Base-by-base conservation (phyloP, 805 yeast genomes). In the Starmerella riodocensis region DNA sequence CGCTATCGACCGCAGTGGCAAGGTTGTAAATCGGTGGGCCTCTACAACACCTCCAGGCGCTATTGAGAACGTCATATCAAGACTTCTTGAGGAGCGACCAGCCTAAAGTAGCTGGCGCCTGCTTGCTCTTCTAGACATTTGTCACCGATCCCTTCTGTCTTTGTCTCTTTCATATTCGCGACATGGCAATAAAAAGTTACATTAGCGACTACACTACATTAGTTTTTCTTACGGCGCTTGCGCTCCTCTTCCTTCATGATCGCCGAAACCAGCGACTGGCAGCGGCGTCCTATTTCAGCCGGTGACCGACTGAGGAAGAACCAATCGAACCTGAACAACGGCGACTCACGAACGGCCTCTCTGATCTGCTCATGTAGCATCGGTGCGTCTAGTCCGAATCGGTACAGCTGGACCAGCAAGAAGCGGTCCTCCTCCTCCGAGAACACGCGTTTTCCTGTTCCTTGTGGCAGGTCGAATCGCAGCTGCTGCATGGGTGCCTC, bases 401-500 rank as follows among this genome's bases (percentile, higher is more conserved):
- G 67, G 62, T 80, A 78, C 54, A 84, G 62, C 64, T 81, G 86
- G 13, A 85, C 73, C 42, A 91, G 62, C 50, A 91, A 61, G 58
- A 81, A 91, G 51, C 95, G 67, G 59, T 91, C 98, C 56, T 91
- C 96, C 45, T 81, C 94, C 36, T 82, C 93, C 23, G 82, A 73
- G 59, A 74, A 91, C 2, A 78, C 70, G 14, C 56, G 51, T 55
- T 74, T 73, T 3, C 75, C 70, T 6, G 91, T 84, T n/a, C 49
- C 45, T 21, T 43, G 52, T 3, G 93, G 93, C 46, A 68, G 71
- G 47, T 74, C 73, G 42, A 88, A 67, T 16, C 60, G 67, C 48
- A 88, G 63, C 50, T 88, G 93, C 56, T 78, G 81, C 47, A 88
- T 62, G 11, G 98, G 98, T 46, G 75, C 76, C 29, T 64, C 62